phyloP scores from a whole-genome alignment of 768 basidiomycete genomes.

The Trametes cingulata region DNA sequence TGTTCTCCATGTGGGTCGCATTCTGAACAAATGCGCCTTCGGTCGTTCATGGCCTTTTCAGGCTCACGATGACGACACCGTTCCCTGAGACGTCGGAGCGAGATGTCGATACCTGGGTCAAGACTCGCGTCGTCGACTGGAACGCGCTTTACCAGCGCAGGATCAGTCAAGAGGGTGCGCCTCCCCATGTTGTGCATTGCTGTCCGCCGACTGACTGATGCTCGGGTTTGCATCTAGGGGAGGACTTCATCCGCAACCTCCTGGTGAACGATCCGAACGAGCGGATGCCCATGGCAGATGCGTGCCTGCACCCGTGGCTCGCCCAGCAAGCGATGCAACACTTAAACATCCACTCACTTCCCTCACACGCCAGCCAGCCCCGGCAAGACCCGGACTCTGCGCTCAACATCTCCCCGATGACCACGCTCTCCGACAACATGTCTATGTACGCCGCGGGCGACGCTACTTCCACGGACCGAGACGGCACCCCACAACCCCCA shows the following conservation, averaged over 20 bases:
- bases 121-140: slow-evolving; percentile 74
- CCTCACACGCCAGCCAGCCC: too few species aligned
- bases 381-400: too few species aligned
- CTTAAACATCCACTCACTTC: background rate
- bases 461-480: too few species aligned
- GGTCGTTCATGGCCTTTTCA: slow-evolving; percentile 31
- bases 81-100: slow-evolving; percentile 75
- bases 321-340: slow-evolving; percentile 2
- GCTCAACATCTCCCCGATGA: too few species aligned
- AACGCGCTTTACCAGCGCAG: slow-evolving; percentile 39
- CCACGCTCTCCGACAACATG: too few species aligned
- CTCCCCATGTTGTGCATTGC: background rate
- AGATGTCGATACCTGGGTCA: slow-evolving; percentile 53
- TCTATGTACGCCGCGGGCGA: too few species aligned
- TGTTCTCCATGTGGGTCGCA: slow-evolving; percentile 80
- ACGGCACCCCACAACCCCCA: too few species aligned
- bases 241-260: slow-evolving; percentile 66
- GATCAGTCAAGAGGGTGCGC: slow-evolving; percentile 52
- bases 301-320: slow-evolving; percentile 82
- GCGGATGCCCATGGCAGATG: slow-evolving; percentile 73
- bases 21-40: background rate
- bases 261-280: slow-evolving; percentile 60
- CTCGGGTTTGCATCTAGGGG: slow-evolving; percentile 38
- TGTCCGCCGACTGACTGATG: background rate
- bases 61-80: slow-evolving; percentile 76